Base-by-base conservation (phyloP, 2,329 filamentous ascomycete species). In the Diaporthe vaccinii region DNA sequence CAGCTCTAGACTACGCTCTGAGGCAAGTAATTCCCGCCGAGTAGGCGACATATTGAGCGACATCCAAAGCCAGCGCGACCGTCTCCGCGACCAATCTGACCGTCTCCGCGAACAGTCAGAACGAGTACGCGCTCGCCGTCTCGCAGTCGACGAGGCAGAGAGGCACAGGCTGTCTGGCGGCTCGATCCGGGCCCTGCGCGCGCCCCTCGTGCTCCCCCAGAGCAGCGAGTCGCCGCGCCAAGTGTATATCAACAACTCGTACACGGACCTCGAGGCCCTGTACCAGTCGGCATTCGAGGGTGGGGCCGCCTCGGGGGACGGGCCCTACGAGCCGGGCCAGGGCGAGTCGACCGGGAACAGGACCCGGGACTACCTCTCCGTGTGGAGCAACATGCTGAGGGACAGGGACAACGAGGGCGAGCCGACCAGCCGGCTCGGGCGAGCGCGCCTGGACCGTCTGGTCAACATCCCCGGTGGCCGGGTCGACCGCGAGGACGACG, bases 401-500 rank as follows among this genome's bases (percentile, higher is more conserved):
- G 58, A 65, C 57, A 76, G 68, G 72, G 74, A 75, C 20, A 49
- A 44, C 12, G 75, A 69, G 41, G 61, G 51, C 25, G 69, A 76
- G 25, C 51, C 36, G 1, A 31, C 70, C n/a, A 65, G 44, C n/a
- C 70, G 70, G 46, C 57, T 62, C 10, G 22, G 61, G 12, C 62
- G 75, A 17, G 62, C 65, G 5, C 75, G 73, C 15, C 53, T 76
- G n/a, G 75, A 74, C 22, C 75, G 75, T 2, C 46, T 68, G 17
- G 62, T 61, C 4, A 71, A 62, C 15, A 51, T 75, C 20, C 44
- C 76, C 76, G 68, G 55, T 73, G 51, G 69, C 61, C 44, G 65
- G 80, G 72, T 65, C 36, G 73, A 73, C 83, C 82, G 67, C 15
- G 86, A 87, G 55, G 84, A 87, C 4, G 88, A 91, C 67, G 90